Conservation (phyloP, 1,284 basidiomycete species). For the Rhizopogon hawkerae region DNA sequence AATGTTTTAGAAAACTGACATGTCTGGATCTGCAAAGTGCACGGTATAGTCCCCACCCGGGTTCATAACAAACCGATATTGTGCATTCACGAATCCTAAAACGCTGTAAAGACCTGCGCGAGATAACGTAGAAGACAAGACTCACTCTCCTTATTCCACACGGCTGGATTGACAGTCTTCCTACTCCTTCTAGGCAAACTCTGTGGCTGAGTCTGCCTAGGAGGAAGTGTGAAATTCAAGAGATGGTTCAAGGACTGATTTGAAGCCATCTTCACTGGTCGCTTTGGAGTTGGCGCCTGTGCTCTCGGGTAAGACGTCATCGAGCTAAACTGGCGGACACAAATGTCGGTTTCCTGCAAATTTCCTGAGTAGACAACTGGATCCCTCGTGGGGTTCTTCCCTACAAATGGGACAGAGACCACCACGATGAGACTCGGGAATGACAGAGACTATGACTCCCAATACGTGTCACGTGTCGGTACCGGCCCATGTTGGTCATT, state of each 20-base stretch:
- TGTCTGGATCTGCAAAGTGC: slow-evolving; percentile 92
- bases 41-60: slow-evolving; percentile 89
- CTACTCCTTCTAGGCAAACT: slow-evolving; percentile 66
- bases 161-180: slow-evolving; percentile 50
- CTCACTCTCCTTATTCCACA: slow-evolving; percentile 84
- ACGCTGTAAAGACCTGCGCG: slow-evolving; percentile 9
- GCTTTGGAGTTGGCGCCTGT: slow-evolving; percentile 38
- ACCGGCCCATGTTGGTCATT: neutral
- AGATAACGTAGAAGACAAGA: slow-evolving; percentile 19
- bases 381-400: slow-evolving; percentile 26
- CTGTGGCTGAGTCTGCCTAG: slow-evolving; percentile 55
- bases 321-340: slow-evolving; percentile 10
- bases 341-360: neutral
- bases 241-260: slow-evolving; percentile 65
- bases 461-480: slow-evolving; percentile 21
- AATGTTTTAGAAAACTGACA: slow-evolving; percentile 43
- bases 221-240: slow-evolving; percentile 79
- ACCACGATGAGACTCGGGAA: slow-evolving; percentile 10
- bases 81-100: slow-evolving; percentile 84
- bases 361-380: neutral
- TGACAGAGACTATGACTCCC: slow-evolving; percentile 18
- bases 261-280: slow-evolving; percentile 56
- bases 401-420: slow-evolving; percentile 22
- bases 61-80: slow-evolving; percentile 90
- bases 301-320: slow-evolving; percentile 34